Evolutionary conservation across 192 early-diverging fungal genomes (phyloP).

Genomic region (Radiomyces spectabilis): DNA sequence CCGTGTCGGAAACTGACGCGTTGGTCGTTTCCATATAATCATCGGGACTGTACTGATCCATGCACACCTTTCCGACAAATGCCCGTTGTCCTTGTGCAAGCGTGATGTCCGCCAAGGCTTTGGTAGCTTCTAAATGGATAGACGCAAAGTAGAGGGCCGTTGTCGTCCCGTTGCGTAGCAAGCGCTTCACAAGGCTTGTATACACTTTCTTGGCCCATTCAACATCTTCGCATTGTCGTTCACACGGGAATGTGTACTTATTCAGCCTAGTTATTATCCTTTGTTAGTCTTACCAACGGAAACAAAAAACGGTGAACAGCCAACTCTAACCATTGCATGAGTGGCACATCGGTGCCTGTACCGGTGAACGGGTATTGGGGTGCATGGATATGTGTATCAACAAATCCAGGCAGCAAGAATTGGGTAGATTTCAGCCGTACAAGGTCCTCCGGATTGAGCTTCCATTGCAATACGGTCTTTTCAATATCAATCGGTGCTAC

Average conservation of each 20-base stretch:
- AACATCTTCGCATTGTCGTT: constrained; percentile 52
- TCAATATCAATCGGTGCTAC: too few species aligned
- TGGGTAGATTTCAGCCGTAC: constrained; percentile 25
- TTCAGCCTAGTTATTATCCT: constrained; percentile 28
- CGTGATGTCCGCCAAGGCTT: constrained; percentile 55
- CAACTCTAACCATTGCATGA: constrained; percentile 57
- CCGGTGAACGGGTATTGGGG: constrained; percentile 79
- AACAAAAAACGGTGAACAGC: not conserved
- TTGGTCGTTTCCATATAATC: constrained; percentile 59
- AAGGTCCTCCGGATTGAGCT: not conserved
- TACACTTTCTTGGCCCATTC: constrained; percentile 55
- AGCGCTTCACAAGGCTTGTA: constrained; percentile 40
- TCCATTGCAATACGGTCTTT: too few species aligned
- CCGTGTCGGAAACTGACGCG: constrained; percentile 44
- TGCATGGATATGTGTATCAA: constrained; percentile 82
- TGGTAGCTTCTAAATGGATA: constrained; percentile 59
- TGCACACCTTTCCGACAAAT: constrained; percentile 80
- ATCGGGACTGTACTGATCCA: constrained; percentile 71
- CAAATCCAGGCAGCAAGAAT: constrained; percentile 72
- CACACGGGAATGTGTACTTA: constrained; percentile 74
- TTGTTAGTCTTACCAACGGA: not conserved
- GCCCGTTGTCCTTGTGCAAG: constrained; percentile 64
- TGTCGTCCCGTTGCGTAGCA: constrained; percentile 73
- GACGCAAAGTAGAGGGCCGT: constrained; percentile 79
- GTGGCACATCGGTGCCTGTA: constrained; percentile 70